phyloP scores from a whole-genome alignment of 768 basidiomycete species.

The Exsudoporus frostii region DNA sequence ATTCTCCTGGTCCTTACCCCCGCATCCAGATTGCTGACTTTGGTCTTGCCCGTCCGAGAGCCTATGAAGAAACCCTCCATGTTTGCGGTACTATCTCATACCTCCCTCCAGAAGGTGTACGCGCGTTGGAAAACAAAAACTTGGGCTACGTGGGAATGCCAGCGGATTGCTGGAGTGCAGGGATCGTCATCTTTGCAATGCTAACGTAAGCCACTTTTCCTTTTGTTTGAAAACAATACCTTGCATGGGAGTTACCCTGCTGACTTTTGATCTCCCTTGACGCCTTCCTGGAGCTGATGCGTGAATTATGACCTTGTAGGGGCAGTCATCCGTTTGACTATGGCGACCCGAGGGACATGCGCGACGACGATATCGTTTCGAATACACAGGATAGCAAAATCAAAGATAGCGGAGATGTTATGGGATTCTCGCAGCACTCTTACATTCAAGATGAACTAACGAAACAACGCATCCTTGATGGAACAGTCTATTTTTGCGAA shows the following conservation, averaged over 20 bases:
- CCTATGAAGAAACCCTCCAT: conserved; percentile 79
- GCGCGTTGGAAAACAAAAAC: conserved; percentile 72
- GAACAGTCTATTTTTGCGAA: conserved; percentile 53
- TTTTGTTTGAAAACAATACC: background rate
- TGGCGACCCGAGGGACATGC: conserved; percentile 30
- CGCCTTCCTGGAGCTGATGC: conserved; percentile 10
- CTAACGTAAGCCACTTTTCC: conserved; percentile 56
- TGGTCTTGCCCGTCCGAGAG: conserved; percentile 74
- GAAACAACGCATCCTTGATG: conserved; percentile 67
- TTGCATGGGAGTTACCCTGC: background rate
- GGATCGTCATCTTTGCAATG: conserved; percentile 81
- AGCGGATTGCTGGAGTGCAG: conserved; percentile 89
- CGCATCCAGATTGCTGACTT: conserved; percentile 85
- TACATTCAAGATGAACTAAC: conserved; percentile 54
- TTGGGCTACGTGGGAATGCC: conserved; percentile 78
- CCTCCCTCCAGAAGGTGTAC: conserved; percentile 79
- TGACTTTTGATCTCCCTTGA: background rate
- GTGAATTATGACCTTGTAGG: conserved; percentile 34
- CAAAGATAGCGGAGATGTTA: conserved; percentile 35
- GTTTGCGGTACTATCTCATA: conserved; percentile 88
- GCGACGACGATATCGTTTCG: conserved; percentile 5
- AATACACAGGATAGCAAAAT: conserved; percentile 19
- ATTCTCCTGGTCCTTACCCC: conserved; percentile 79
- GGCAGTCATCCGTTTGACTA: conserved; percentile 80
- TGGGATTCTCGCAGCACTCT: conserved; percentile 32